Base-by-base conservation (phyloP, 257 asterid genomes). In the Solanum raphanifolium region DNA sequence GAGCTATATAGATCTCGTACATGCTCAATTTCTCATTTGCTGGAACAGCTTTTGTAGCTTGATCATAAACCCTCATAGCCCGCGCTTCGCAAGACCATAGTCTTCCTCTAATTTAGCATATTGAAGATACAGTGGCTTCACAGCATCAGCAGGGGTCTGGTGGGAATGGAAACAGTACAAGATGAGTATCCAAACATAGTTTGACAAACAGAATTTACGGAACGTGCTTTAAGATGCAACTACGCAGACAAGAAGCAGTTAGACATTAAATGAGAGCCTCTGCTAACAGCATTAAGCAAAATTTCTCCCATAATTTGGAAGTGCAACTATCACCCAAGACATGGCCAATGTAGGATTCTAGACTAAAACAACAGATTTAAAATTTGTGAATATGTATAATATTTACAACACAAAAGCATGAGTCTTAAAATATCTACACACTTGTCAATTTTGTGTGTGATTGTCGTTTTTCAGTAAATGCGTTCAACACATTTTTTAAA, bases 71-170 rank as follows among this genome's bases (percentile, higher is more conserved):
- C 86, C 91, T 89, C 99, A 96, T 97, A 62, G 99, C 99, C 87
- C 99, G 90, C n/a, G n/a, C 92, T 95, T 97, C 11, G 98, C 98
- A 76, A 97, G 94, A 83, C 99, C 99, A 86, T 83, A 94, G 90
- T 97, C 99, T 90, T 97, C 99, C 92, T 97, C 99, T 82, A 97
- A 87, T 88, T 96, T 97, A 9, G 99, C 99, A 84, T 96, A 97
- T 87, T 97, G 98, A 72, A 97, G 95, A 90, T 93, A 97, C 36
- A 97, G 90, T 58, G 98, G 95, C 91, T 95, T 97, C 89, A 96
- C 99, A 48, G 93, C 73, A 38, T 97, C 99, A 46, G 99, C 94
- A 87, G 99, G 99, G 88, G 99, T 95, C 98, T 95, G 90, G 87
- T 48, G 25, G 81, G 84, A 86, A 43, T 83, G 18, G 73, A 87